phyloP scores from a whole-genome alignment of 495 filamentous ascomycete species.

The Daldinia decipiens region DNA sequence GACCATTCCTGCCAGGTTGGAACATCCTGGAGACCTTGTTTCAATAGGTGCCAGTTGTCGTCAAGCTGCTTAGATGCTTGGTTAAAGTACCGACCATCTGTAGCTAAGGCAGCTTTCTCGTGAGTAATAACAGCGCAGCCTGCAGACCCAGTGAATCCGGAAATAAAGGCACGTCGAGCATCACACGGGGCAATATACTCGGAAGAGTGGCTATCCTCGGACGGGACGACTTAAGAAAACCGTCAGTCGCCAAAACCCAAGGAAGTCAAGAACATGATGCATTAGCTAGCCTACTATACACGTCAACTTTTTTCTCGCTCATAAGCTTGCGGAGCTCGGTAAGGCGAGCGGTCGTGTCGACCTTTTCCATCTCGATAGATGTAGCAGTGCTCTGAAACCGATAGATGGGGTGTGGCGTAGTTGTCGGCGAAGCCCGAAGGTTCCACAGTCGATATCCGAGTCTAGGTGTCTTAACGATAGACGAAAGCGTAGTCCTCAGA shows the following conservation, averaged over 20 bases:
- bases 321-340: conserved; percentile 83
- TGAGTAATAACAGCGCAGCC: conserved; percentile 89
- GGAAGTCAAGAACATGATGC: conserved; percentile 10
- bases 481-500: conserved; percentile 23
- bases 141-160: conserved; percentile 94
- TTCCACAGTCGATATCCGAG: conserved; percentile 30
- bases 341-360: conserved; percentile 84
- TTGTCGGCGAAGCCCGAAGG: conserved; percentile 4
- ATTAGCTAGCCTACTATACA: conserved; percentile 80
- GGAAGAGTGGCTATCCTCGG: conserved; percentile 96
- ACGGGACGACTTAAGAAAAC: conserved; percentile 79
- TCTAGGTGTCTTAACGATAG: conserved; percentile 16
- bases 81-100: conserved; percentile 98
- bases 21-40: conserved; percentile 91
- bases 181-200: conserved; percentile 98
- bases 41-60: conserved; percentile 89
- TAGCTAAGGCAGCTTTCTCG: conserved; percentile 89
- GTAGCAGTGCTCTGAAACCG: conserved; percentile 38
- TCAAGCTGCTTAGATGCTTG: conserved; percentile 95
- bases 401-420: conserved; percentile 3
- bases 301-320: conserved; percentile 85
- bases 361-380: conserved; percentile 76
- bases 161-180: conserved; percentile 90
- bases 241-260: conserved; percentile 29
- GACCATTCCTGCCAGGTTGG: conserved; percentile 99